Percentiles rank a stretch among this genome's conserved stretches.
phyloP scores from a whole-genome alignment of 805 yeast genomes.

The Diddensiella transvaalensis region DNA sequence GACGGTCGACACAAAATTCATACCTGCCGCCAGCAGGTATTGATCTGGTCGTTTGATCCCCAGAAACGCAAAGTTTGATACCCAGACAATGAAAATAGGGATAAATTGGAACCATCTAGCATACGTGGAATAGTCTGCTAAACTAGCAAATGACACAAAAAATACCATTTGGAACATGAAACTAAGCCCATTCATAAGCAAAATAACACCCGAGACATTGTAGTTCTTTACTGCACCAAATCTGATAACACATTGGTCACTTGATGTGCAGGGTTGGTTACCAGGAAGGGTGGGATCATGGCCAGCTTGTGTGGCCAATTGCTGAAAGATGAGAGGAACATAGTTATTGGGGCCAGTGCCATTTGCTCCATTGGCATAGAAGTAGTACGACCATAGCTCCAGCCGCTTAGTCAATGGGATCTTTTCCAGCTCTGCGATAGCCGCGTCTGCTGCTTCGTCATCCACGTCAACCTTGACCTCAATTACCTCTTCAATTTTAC shows the following conservation, averaged over 20 bases:
- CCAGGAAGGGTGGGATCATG: conserved; percentile 12
- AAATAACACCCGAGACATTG: conserved; percentile 11
- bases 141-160: conserved; percentile 12
- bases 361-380: conserved; percentile 15
- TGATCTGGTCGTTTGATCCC: not conserved
- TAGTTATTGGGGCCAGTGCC: conserved; percentile 15
- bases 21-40: not conserved
- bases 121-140: conserved; percentile 13
- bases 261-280: conserved; percentile 9
- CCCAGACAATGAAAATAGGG: not conserved
- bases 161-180: conserved; percentile 14
- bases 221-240: conserved; percentile 10
- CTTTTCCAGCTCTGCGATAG: conserved; percentile 2
- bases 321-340: conserved; percentile 14
- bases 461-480: too few relatives aligned
- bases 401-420: conserved; percentile 10
- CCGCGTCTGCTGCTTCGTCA: too few relatives aligned
- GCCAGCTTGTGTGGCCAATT: conserved; percentile 12
- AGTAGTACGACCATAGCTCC: conserved; percentile 13
- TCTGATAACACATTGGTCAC: conserved; percentile 10
- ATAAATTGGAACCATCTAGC: conserved; percentile 7
- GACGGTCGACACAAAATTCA: not conserved
- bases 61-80: not conserved
- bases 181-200: conserved; percentile 13
- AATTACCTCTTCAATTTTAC: too few relatives aligned